Evolutionary conservation across 768 basidiomycete genomes (phyloP).

Genomic region (Asterophora lycoperdoides): DNA sequence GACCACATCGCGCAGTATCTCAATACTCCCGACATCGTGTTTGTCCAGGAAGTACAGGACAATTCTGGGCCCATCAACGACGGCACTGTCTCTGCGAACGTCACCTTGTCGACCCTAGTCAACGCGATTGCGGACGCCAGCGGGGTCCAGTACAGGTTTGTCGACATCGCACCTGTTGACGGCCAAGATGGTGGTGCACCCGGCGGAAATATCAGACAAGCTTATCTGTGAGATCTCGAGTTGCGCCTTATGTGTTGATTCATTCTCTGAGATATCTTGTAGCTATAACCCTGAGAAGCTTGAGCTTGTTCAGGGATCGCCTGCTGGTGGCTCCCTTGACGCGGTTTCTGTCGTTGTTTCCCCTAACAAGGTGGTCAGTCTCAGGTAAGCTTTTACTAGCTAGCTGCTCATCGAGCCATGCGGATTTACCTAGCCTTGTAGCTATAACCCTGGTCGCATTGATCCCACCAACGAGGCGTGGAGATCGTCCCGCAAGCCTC

Average conservation of each 20-base stretch:
- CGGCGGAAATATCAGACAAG: slow-evolving; percentile 61
- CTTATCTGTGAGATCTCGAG: slow-evolving; percentile 41
- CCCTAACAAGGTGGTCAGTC: slow-evolving; percentile 10
- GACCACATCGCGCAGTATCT: slow-evolving; percentile 48
- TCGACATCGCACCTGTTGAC: slow-evolving; percentile 49
- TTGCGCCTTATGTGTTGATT: background rate
- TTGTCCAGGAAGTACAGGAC: slow-evolving; percentile 64
- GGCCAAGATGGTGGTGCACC: slow-evolving; percentile 56
- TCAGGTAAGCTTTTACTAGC: slow-evolving; percentile 33
- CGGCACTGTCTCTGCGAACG: slow-evolving; percentile 49
- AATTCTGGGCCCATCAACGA: slow-evolving; percentile 49
- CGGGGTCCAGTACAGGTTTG: slow-evolving; percentile 43
- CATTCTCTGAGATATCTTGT: background rate
- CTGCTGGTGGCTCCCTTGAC: slow-evolving; percentile 45
- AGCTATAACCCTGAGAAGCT: slow-evolving; percentile 50
- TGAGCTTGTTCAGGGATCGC: slow-evolving; percentile 39
- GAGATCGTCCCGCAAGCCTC: slow-evolving; percentile 54
- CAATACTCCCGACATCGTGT: slow-evolving; percentile 52
- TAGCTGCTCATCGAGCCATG: background rate
- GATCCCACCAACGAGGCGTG: slow-evolving; percentile 54
- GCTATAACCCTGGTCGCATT: slow-evolving; percentile 60
- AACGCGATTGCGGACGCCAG: slow-evolving; percentile 42
- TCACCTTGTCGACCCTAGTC: slow-evolving; percentile 47
- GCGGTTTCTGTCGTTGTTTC: slow-evolving; percentile 34
- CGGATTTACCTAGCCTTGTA: slow-evolving; percentile 18